Evolutionary conservation across 768 basidiomycete genomes (phyloP).

Genomic region (Suillus luteus): DNA sequence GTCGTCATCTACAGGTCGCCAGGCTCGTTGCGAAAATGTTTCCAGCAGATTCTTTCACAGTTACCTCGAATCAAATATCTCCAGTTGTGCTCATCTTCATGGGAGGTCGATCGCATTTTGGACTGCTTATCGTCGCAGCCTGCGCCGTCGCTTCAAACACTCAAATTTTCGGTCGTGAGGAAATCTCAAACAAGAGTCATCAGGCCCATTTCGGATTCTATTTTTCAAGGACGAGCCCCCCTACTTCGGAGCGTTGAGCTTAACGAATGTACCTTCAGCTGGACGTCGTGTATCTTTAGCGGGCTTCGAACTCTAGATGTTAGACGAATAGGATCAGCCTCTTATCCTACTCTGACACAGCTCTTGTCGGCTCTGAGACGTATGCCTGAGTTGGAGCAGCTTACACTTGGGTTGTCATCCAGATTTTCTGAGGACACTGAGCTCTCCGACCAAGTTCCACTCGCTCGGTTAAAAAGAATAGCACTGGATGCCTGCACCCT

Average conservation of each 20-base stretch:
- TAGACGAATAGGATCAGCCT: not conserved
- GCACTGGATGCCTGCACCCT: not conserved
- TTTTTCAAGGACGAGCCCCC: conserved; percentile 36
- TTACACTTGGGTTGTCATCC: not conserved
- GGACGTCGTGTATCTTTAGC: conserved; percentile 38
- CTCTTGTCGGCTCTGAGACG: conserved; percentile 1
- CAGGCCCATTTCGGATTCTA: conserved; percentile 26
- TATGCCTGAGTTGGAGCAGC: conserved; percentile 1
- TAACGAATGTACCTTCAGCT: conserved; percentile 34
- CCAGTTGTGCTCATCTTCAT: conserved; percentile 26
- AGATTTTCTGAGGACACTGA: conserved; percentile 14
- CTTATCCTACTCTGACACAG: not conserved
- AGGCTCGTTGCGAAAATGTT: not conserved
- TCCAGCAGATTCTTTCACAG: conserved; percentile 30
- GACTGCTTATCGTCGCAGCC: conserved; percentile 20
- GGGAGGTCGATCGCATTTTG: conserved; percentile 24
- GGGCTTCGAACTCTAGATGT: conserved; percentile 24
- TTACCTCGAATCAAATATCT: conserved; percentile 37
- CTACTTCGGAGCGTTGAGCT: conserved; percentile 40
- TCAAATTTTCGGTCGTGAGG: conserved; percentile 27
- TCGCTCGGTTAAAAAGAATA: not conserved
- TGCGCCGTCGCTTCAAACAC: conserved; percentile 38
- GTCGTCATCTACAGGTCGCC: conserved; percentile 32
- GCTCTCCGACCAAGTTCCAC: not conserved
- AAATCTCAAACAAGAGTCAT: conserved; percentile 18